A percentile compares a stretch with the other conserved stretches of the same genome.
phyloP scores from a whole-genome alignment of 306 rosid genomes.

The Benincasa hispida region DNA sequence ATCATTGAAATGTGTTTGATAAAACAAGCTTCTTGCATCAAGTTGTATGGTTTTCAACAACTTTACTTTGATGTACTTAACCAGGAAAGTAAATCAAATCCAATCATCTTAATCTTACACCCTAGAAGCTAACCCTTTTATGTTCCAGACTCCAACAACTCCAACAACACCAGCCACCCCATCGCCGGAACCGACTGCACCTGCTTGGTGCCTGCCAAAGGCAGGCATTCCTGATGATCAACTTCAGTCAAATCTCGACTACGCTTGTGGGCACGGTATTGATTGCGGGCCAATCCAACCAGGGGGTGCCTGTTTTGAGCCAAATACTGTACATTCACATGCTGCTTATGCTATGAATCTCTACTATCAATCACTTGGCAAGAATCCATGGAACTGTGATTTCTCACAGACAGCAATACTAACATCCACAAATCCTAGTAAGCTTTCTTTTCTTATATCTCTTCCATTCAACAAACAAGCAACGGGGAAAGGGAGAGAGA shows the following conservation, averaged over 20 bases:
- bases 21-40: neutral
- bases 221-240: slow-evolving; percentile 40
- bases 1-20: neutral
- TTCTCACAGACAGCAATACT: slow-evolving; percentile 74
- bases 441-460: slow-evolving; percentile 12
- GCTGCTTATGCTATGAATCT: slow-evolving; percentile 89
- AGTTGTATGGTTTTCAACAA: neutral
- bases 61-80: neutral
- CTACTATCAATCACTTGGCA: slow-evolving; percentile 50
- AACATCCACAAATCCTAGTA: slow-evolving; percentile 81
- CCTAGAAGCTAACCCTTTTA: neutral
- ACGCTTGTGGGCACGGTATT: slow-evolving; percentile 45
- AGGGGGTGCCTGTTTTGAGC: slow-evolving; percentile 80
- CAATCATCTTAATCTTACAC: neutral
- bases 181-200: slow-evolving; percentile 24
- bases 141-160: slow-evolving; percentile 25
- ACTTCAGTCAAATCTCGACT: slow-evolving; percentile 65
- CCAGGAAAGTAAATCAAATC: neutral
- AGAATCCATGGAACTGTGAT: slow-evolving; percentile 66
- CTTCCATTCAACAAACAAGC: neutral
- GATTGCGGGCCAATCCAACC: slow-evolving; percentile 62
- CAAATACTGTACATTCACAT: slow-evolving; percentile 54
- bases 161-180: slow-evolving; percentile 34
- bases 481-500: neutral
- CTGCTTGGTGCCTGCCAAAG: slow-evolving; percentile 71